Evolutionary conservation across 208 protist genomes (phyloP).

Genomic region (Lotmaria passim): DNA sequence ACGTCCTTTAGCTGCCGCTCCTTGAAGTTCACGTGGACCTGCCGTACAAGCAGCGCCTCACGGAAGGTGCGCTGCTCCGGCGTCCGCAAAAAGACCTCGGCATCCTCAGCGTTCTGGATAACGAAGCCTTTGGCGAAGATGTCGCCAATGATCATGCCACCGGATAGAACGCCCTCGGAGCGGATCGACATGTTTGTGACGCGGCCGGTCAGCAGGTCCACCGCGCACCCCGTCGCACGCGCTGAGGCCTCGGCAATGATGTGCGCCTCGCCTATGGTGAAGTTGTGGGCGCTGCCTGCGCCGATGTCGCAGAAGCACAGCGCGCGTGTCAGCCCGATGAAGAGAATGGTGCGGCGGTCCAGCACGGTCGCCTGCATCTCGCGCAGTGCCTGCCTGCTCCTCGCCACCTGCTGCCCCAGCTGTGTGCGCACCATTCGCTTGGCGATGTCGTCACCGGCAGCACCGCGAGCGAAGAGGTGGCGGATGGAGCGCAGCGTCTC

Average conservation of each 20-base stretch:
- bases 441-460: slow-evolving; percentile 16
- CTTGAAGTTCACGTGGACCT: slow-evolving; percentile 77
- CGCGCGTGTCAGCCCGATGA: slow-evolving; percentile 48
- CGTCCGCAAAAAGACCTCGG: slow-evolving; percentile 52
- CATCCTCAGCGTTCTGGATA: slow-evolving; percentile 56
- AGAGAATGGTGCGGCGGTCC: slow-evolving; percentile 35
- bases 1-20: slow-evolving; percentile 89
- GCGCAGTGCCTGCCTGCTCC: slow-evolving; percentile 10
- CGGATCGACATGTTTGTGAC: slow-evolving; percentile 53
- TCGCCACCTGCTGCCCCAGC: slow-evolving; percentile 16
- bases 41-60: slow-evolving; percentile 42
- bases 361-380: background rate
- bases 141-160: slow-evolving; percentile 56
- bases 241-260: slow-evolving; percentile 36
- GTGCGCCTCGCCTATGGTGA: slow-evolving; percentile 48
- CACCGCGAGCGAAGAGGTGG: slow-evolving; percentile 40
- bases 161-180: slow-evolving; percentile 83
- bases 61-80: slow-evolving; percentile 73
- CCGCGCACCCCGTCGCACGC: slow-evolving; percentile 25
- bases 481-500: slow-evolving; percentile 44
- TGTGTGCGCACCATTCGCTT: slow-evolving; percentile 21
- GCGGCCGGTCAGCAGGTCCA: slow-evolving; percentile 36
- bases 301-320: slow-evolving; percentile 73
- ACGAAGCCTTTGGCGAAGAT: slow-evolving; percentile 59
- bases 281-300: slow-evolving; percentile 73